Evolutionary conservation across 768 basidiomycete species (phyloP).

Genomic region (Mycena amicta): DNA sequence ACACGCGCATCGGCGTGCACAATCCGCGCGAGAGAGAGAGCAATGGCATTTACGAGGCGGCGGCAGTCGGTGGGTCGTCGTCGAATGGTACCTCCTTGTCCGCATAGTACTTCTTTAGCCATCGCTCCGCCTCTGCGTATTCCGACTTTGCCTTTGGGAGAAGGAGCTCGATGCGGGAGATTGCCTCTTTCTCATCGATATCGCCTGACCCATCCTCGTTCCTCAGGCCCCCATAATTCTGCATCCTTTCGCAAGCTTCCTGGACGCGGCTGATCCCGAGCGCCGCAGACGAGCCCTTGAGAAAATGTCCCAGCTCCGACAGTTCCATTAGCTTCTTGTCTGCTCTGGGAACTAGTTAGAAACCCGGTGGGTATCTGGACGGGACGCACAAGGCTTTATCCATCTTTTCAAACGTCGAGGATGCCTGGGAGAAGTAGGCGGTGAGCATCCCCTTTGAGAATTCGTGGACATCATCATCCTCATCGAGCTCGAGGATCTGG

Average conservation of each 20-base stretch:
- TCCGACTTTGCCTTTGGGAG: slow-evolving; percentile 66
- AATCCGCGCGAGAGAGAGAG: too few species aligned
- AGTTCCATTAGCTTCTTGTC: slow-evolving; percentile 65
- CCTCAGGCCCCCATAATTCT: slow-evolving; percentile 75
- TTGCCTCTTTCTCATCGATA: slow-evolving; percentile 51
- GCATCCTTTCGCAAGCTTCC: slow-evolving; percentile 86
- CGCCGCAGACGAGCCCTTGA: slow-evolving; percentile 96
- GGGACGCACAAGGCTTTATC: slow-evolving; percentile 72
- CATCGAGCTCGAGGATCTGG: slow-evolving; percentile 91
- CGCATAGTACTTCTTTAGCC: slow-evolving; percentile 56
- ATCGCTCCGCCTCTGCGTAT: slow-evolving; percentile 67
- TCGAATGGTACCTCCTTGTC: slow-evolving; percentile 20
- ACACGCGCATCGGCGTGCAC: too few species aligned
- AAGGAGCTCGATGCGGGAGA: slow-evolving; percentile 57
- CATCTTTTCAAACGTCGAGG: slow-evolving; percentile 76
- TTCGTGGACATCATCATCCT: slow-evolving; percentile 72
- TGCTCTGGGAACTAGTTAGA: slow-evolving; percentile 40
- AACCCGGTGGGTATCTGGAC: slow-evolving; percentile 9
- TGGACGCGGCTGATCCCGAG: slow-evolving; percentile 85
- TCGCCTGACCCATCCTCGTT: slow-evolving; percentile 54
- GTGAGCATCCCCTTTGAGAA: slow-evolving; percentile 80
- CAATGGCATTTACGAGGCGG: neutral
- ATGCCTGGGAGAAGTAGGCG: slow-evolving; percentile 83
- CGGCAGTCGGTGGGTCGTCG: neutral
- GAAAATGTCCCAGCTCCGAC: slow-evolving; percentile 84